Evolutionary conservation across 176 grass and related monocot genomes (phyloP).

Genomic region (Metroxylon sagu): DNA sequence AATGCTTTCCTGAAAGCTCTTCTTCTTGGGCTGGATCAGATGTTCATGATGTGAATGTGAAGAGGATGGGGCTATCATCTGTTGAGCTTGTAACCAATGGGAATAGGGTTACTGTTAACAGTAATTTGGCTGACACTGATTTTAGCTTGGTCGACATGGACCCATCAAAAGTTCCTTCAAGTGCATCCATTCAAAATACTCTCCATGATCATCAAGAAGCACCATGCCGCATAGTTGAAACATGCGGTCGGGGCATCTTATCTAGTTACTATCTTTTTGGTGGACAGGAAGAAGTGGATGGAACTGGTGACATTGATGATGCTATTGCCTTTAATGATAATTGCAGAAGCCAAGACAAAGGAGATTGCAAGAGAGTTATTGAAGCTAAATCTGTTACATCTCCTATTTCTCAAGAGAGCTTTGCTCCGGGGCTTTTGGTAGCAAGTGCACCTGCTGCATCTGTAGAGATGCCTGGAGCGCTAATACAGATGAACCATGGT

Average conservation of each 20-base stretch:
- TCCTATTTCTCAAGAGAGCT: slow-evolving; percentile 24
- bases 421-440: slow-evolving; percentile 23
- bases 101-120: neutral
- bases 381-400: slow-evolving; percentile 14
- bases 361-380: slow-evolving; percentile 13
- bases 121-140: slow-evolving; percentile 15
- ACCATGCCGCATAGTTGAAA: slow-evolving; percentile 4
- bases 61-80: slow-evolving; percentile 21
- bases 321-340: slow-evolving; percentile 40
- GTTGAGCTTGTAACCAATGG: neutral
- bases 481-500: slow-evolving; percentile 28
- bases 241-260: neutral
- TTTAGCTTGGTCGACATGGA: slow-evolving; percentile 1
- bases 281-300: slow-evolving; percentile 27
- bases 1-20: slow-evolving; percentile 5
- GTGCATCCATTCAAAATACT: neutral
- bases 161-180: slow-evolving; percentile 1
- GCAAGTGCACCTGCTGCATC: slow-evolving; percentile 11
- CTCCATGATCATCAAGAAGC: neutral
- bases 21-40: neutral
- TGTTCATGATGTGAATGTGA: slow-evolving; percentile 15
- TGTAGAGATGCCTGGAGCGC: slow-evolving; percentile 10
- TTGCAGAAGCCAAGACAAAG: slow-evolving; percentile 18
- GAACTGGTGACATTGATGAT: slow-evolving; percentile 31
- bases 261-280: neutral